Conservation (phyloP, 768 basidiomycete genomes). For the Lentinula lateritia region DNA sequence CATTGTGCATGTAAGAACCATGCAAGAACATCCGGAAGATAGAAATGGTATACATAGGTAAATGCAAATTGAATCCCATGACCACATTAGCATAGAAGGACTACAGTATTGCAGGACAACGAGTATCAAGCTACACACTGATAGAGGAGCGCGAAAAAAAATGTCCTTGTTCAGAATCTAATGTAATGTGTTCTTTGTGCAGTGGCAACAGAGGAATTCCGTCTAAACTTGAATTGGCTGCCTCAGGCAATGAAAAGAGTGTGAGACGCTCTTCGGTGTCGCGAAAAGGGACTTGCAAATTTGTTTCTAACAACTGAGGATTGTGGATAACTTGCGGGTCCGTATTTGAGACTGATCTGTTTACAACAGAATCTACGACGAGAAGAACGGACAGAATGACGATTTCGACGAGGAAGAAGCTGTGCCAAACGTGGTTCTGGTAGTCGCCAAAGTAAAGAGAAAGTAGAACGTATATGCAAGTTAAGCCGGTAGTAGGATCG, state of each 20-base stretch:
- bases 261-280: not conserved
- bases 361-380: not conserved
- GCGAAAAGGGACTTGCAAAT: not conserved
- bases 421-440: not conserved
- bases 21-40: no score
- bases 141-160: no score
- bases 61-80: no score
- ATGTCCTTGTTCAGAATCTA: not conserved
- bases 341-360: not conserved
- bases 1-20: no score
- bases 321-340: not conserved
- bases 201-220: not conserved
- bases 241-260: not conserved
- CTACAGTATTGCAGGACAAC: no score
- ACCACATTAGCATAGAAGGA: no score
- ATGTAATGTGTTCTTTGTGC: not conserved
- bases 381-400: not conserved
- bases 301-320: not conserved
- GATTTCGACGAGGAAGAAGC: not conserved
- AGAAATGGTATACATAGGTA: no score
- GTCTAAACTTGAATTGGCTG: not conserved
- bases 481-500: slow-evolving; percentile 28
- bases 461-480: slow-evolving; percentile 24
- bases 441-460: slow-evolving; percentile 21
- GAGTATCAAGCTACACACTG: no score